Evolutionary conservation across 495 filamentous ascomycete genomes (phyloP).

Genomic region (Letharia columbiana): DNA sequence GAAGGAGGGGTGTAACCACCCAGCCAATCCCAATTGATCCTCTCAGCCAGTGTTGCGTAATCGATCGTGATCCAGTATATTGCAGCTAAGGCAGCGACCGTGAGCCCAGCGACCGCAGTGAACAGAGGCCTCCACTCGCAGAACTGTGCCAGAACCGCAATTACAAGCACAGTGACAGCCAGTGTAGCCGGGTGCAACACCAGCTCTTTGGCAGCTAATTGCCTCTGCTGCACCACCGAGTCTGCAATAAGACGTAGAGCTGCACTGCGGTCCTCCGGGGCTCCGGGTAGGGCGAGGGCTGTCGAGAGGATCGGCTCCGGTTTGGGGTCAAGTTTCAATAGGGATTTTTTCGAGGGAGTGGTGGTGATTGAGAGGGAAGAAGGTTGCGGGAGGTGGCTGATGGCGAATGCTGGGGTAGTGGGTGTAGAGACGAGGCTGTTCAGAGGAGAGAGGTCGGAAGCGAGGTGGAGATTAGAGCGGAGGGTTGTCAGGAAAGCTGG

Average conservation of each 20-base stretch:
- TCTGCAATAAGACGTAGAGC: slow-evolving; percentile 47
- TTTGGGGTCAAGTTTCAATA: slow-evolving; percentile 7
- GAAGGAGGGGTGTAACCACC: slow-evolving; percentile 9
- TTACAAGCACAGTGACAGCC: slow-evolving; percentile 29
- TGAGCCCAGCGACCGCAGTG: slow-evolving; percentile 37
- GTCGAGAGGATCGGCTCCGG: slow-evolving; percentile 23
- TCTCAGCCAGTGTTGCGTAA: slow-evolving; percentile 36
- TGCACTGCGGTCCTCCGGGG: slow-evolving; percentile 28
- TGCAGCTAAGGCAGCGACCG: slow-evolving; percentile 38
- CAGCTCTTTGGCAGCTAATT: slow-evolving; percentile 43
- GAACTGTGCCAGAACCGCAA: slow-evolving; percentile 33
- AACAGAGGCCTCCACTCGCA: slow-evolving; percentile 32
- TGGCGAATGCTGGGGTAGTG: slow-evolving; percentile 19
- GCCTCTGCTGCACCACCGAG: slow-evolving; percentile 56
- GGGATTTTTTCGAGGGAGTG: slow-evolving; percentile 12
- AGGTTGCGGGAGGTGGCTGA: slow-evolving; percentile 16
- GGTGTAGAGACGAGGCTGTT: slow-evolving; percentile 20
- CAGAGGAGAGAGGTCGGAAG: slow-evolving; percentile 22
- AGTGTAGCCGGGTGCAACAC: slow-evolving; percentile 45
- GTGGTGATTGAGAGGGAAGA: slow-evolving; percentile 26
- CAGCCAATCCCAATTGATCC: slow-evolving; percentile 31
- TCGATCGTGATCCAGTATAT: slow-evolving; percentile 28
- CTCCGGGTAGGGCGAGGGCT: slow-evolving; percentile 23
- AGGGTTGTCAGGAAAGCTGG: slow-evolving; percentile 28
- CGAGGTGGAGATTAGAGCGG: slow-evolving; percentile 26